Evolutionary conservation across 306 rosid genomes (phyloP).

Genomic region (Begonia peltatifolia): DNA sequence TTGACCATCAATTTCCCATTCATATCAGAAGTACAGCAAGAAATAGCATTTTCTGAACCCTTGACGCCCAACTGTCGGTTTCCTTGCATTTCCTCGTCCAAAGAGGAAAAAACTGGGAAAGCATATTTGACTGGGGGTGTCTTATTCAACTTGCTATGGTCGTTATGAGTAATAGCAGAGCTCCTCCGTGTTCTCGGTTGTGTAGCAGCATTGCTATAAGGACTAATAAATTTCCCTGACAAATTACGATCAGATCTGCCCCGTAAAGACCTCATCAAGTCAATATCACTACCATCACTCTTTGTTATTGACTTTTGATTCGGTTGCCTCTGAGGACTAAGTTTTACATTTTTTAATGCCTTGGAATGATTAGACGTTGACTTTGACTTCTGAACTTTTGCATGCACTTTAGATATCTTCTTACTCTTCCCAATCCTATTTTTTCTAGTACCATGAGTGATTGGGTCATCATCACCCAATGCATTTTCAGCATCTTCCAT

Average conservation of each 20-base stretch:
- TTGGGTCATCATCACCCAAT: slow-evolving; percentile 17
- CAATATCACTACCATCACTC: slow-evolving; percentile 8
- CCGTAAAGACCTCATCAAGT: slow-evolving; percentile 20
- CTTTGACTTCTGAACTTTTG: slow-evolving; percentile 15
- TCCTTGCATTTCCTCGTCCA: slow-evolving; percentile 12
- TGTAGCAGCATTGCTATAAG: slow-evolving; percentile 17
- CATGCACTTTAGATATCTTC: slow-evolving; percentile 12
- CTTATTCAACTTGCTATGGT: slow-evolving; percentile 16
- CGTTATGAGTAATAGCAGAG: slow-evolving; percentile 8
- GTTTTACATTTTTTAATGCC: slow-evolving; percentile 13
- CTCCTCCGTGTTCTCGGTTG: slow-evolving; percentile 16
- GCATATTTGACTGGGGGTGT: slow-evolving; percentile 8
- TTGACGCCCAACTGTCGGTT: slow-evolving; percentile 5
- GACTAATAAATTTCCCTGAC: slow-evolving; percentile 19
- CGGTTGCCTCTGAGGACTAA: slow-evolving; percentile 16
- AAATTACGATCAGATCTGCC: slow-evolving; percentile 45
- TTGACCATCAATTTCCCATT: slow-evolving; percentile 12
- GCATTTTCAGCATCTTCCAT: slow-evolving; percentile 12
- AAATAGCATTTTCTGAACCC: slow-evolving; percentile 10
- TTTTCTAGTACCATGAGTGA: too few relatives aligned
- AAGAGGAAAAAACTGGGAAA: slow-evolving; percentile 18
- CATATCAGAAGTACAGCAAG: slow-evolving; percentile 8
- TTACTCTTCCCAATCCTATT: slow-evolving; percentile 7
- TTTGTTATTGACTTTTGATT: slow-evolving; percentile 12
- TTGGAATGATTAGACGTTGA: slow-evolving; percentile 12